These are phyloP conservation scores for Strobilomyces dryophilus DNA, from an alignment of 768 basidiomycete species.

Conservation along the genomic window DNA sequence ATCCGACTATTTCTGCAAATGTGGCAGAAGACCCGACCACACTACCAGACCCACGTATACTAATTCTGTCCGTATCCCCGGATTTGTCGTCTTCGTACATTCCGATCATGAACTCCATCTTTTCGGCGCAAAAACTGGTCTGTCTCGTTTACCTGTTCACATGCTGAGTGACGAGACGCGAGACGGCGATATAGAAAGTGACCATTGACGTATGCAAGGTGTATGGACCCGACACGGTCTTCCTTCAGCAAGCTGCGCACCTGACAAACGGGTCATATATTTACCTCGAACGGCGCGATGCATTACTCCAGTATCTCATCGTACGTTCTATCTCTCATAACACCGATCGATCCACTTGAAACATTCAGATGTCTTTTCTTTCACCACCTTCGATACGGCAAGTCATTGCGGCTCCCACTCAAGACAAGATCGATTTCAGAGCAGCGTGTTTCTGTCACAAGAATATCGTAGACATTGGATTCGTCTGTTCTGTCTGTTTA, in stretches of 20 bases:
- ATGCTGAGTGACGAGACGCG: constrained; percentile 22
- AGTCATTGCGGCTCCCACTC: constrained; percentile 79
- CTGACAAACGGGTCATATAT: constrained; percentile 94
- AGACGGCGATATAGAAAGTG: constrained; percentile 62
- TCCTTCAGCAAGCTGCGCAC: constrained; percentile 96
- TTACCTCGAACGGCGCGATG: constrained; percentile 72
- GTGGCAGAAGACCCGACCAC: constrained; percentile 30
- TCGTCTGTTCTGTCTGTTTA: constrained; percentile 97
- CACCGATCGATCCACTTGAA: neutral
- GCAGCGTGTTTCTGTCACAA: constrained; percentile 99
- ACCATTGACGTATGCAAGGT: constrained; percentile 96
- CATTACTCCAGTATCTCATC: constrained; percentile 88
- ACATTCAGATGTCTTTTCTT: constrained; percentile 78
- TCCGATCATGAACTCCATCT: constrained; percentile 98
- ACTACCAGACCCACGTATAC: constrained; percentile 52
- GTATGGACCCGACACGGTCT: constrained; percentile 85
- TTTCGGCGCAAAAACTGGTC: constrained; percentile 96
- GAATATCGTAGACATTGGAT: constrained; percentile 92
- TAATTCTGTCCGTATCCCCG: constrained; percentile 88
- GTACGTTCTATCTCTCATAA: constrained; percentile 35
- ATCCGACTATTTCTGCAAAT: constrained; percentile 28
- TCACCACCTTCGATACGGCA: constrained; percentile 68
- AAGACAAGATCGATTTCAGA: constrained; percentile 94
- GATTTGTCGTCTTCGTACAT: constrained; percentile 90
- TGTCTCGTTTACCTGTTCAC: constrained; percentile 22